phyloP scores from a whole-genome alignment of 2,329 filamentous ascomycete species.

The Saccharata proteae region DNA sequence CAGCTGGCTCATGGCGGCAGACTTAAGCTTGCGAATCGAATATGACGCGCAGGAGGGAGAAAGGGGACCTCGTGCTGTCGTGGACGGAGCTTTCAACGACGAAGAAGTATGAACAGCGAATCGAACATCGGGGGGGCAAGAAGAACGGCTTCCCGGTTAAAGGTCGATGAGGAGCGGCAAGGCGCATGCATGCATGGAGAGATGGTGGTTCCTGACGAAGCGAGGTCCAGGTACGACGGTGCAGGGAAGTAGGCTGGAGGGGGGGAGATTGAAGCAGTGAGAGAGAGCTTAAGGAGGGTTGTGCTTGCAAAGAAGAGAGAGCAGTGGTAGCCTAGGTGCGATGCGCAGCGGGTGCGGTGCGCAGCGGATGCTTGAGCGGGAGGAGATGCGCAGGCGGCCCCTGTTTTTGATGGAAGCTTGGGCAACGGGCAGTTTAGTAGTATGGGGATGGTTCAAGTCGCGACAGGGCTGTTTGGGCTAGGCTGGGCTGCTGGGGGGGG shows the following conservation, averaged over 20 bases:
- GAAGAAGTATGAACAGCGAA: conserved; percentile 14
- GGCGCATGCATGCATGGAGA: conserved; percentile 28
- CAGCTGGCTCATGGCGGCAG: conserved; percentile 26
- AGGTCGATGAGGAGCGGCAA: conserved; percentile 19
- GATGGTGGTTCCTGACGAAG: conserved; percentile 20
- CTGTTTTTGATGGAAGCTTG: conserved; percentile 18
- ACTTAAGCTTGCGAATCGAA: conserved; percentile 9
- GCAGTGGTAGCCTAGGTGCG: conserved; percentile 9
- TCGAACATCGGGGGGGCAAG: conserved; percentile 20
- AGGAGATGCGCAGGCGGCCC: conserved; percentile 14
- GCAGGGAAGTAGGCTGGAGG: too few relatives aligned
- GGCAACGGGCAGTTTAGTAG: conserved; percentile 3
- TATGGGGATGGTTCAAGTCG: conserved; percentile 8
- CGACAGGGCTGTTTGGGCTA: too few relatives aligned
- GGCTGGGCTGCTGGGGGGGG: conserved; percentile 4
- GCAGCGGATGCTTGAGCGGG: conserved; percentile 18
- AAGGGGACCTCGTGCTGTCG: conserved; percentile 15
- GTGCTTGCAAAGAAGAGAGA: conserved; percentile 7
- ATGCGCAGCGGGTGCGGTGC: conserved; percentile 22
- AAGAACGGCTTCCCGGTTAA: conserved; percentile 16
- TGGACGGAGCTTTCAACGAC: conserved; percentile 19
- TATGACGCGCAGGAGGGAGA: conserved; percentile 9
- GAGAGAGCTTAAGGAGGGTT: conserved; percentile 1
- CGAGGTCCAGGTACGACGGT: conserved; percentile 14
- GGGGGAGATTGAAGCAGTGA: conserved; percentile 2